Percentiles rank a stretch among this genome's conserved stretches.
These are phyloP conservation scores for Botrytis fragariae DNA, from an alignment of 2,329 filamentous ascomycete species.

Conservation along the genomic window DNA sequence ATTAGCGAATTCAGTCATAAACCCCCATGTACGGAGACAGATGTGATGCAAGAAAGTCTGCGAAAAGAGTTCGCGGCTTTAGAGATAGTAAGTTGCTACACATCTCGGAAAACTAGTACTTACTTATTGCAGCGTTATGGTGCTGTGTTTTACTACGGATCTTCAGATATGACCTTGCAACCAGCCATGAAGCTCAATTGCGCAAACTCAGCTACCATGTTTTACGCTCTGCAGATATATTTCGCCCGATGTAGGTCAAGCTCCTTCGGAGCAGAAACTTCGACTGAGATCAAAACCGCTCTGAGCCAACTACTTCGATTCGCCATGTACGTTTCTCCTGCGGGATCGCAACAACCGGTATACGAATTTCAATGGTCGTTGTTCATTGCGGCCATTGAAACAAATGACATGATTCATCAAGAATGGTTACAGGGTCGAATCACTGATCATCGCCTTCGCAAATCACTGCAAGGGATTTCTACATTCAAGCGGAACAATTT, in stretches of 20 bases:
- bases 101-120: background rate
- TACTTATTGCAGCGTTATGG: background rate
- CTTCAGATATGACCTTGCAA: constrained; percentile 22
- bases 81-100: background rate
- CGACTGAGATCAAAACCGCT: background rate
- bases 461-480: background rate
- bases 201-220: constrained; percentile 22
- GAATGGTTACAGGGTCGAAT: constrained; percentile 22
- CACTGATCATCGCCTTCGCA: background rate
- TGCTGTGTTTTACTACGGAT: constrained; percentile 23
- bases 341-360: constrained; percentile 16
- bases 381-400: constrained; percentile 26
- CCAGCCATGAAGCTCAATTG: constrained; percentile 25
- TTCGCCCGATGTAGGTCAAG: background rate
- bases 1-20: background rate
- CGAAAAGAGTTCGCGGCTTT: background rate
- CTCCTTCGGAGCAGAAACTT: constrained; percentile 1
- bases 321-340: constrained; percentile 14
- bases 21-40: background rate
- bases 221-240: constrained; percentile 20
- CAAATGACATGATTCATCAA: constrained; percentile 24
- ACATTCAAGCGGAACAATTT: background rate
- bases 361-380: constrained; percentile 27
- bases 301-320: constrained; percentile 16
- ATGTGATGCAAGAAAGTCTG: background rate